Percentiles rank a stretch among this genome's conserved stretches.
Conservation (phyloP, 176 grass and related monocot genomes). For the barley (Hordeum vulgare) region DNA sequence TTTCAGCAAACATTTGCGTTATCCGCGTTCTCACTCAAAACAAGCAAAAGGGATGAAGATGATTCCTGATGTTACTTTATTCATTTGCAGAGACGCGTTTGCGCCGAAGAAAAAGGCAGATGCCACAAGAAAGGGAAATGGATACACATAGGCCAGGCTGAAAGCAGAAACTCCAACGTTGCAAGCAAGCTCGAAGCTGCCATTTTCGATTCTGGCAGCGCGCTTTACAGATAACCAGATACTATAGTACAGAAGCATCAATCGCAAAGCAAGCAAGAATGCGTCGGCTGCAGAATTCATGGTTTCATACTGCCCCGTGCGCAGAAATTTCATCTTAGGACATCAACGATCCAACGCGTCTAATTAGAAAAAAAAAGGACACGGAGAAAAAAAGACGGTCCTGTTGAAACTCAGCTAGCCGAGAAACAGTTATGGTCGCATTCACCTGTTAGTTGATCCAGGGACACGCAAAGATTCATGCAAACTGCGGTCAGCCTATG, state of each 20-base stretch:
- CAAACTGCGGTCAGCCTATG: no score
- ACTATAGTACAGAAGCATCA: background rate
- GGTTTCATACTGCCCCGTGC: background rate
- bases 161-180: background rate
- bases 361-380: no score
- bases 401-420: no score
- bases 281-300: background rate
- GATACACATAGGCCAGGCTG: background rate
- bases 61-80: background rate
- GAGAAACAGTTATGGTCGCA: no score
- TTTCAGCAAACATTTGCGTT: background rate
- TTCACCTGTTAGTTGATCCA: no score
- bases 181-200: background rate
- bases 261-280: background rate
- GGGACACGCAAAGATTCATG: no score
- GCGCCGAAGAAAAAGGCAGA: background rate
- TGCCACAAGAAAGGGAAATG: background rate
- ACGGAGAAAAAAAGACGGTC: no score
- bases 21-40: background rate
- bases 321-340: background rate
- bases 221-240: background rate
- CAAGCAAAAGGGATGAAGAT: background rate
- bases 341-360: background rate
- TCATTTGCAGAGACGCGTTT: background rate
- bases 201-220: background rate